Conservation (phyloP, 2,329 filamentous ascomycete genomes). For the Colletotrichum sp. region DNA sequence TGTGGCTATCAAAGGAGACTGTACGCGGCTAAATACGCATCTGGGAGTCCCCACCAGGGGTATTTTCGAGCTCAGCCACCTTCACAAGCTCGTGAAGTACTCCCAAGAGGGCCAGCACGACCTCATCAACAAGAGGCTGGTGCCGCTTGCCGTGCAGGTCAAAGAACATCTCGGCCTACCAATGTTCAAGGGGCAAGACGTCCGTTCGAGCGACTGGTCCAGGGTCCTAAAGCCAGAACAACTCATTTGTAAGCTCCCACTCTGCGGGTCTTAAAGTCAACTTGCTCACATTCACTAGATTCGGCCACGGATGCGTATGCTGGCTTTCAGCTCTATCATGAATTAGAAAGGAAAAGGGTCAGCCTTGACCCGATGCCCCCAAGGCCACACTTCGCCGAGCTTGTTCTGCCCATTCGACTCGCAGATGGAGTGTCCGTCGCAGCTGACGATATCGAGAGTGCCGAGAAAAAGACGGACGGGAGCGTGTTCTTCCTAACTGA, state of each 20-base stretch:
- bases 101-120: conserved; percentile 53
- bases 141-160: conserved; percentile 72
- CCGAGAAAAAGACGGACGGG: conserved; percentile 24
- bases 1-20: conserved; percentile 75
- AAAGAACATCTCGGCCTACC: conserved; percentile 74
- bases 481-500: conserved; percentile 28
- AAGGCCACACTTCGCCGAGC: conserved; percentile 70
- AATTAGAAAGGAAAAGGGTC: conserved; percentile 71
- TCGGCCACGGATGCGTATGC: conserved; percentile 86
- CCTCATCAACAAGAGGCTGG: conserved; percentile 68
- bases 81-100: conserved; percentile 79
- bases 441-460: conserved; percentile 32
- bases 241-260: conserved; percentile 63
- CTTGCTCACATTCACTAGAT: conserved; percentile 52
- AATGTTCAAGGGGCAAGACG: conserved; percentile 72
- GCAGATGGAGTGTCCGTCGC: conserved; percentile 43
- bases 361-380: conserved; percentile 73
- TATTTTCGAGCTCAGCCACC: conserved; percentile 80
- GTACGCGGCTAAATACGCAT: conserved; percentile 68
- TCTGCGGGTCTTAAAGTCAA: background rate
- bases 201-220: conserved; percentile 79
- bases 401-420: conserved; percentile 65
- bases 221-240: conserved; percentile 65
- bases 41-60: conserved; percentile 69
- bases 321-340: conserved; percentile 72